Evolutionary conservation across 1,284 basidiomycete genomes (phyloP).

Genomic region (Trichosporon inkin): DNA sequence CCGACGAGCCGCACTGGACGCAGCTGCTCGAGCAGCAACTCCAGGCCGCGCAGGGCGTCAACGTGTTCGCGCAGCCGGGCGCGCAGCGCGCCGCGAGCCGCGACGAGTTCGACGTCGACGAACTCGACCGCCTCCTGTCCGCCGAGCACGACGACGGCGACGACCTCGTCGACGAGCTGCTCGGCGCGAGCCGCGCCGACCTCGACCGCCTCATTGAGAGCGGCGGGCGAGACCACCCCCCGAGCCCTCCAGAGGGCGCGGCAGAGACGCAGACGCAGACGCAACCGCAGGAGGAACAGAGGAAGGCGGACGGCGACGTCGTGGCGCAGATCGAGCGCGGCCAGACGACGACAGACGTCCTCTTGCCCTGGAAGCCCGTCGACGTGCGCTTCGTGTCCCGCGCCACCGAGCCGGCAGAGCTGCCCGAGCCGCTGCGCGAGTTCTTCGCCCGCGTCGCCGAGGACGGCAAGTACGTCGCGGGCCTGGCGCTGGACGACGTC

Average conservation of each 20-base stretch:
- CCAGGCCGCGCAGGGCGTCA: neutral
- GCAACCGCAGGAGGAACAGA: neutral
- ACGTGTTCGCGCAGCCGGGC: constrained; percentile 3
- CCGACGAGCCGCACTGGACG: constrained; percentile 14
- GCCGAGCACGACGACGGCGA: constrained; percentile 1
- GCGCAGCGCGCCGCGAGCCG: neutral
- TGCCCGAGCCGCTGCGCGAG: constrained; percentile 5
- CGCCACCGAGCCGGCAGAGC: neutral
- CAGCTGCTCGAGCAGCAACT: constrained; percentile 10
- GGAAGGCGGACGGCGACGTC: neutral
- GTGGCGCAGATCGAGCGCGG: neutral
- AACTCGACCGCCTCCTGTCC: constrained; percentile 3
- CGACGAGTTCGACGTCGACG: neutral
- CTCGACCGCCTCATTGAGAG: constrained; percentile 12
- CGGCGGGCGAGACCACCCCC: neutral
- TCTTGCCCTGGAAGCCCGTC: constrained; percentile 17
- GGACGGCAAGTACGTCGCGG: neutral
- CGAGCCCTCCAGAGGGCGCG: neutral
- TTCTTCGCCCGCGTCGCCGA: constrained; percentile 17
- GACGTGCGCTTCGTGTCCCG: constrained; percentile 14
- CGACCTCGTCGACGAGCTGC: constrained; percentile 6
- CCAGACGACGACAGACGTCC: constrained; percentile 12
- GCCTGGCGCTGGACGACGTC: constrained; percentile 14
- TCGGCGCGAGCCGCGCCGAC: constrained; percentile 12
- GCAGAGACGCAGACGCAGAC: neutral